phyloP scores from a whole-genome alignment of 805 yeast genomes.

The Candida orba region DNA sequence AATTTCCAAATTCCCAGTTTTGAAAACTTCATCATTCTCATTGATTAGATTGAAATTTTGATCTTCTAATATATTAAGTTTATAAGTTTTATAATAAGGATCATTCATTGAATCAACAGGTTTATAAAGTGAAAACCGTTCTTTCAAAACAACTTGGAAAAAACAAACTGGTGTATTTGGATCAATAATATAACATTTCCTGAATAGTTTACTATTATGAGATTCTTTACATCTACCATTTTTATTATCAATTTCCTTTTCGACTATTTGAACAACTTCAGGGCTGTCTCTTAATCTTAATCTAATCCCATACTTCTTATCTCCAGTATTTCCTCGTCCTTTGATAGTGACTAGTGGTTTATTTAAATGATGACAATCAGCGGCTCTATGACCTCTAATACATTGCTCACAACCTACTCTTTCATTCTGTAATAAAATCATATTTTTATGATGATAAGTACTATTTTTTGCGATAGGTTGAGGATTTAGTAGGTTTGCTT shows the following conservation, averaged over 20 bases:
- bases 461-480: too few relatives aligned
- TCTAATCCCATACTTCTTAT: not conserved
- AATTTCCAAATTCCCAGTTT: not conserved
- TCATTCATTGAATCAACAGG: not conserved
- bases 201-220: not conserved
- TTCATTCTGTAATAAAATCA: constrained; percentile 7
- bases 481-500: too few relatives aligned
- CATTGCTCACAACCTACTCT: constrained; percentile 5
- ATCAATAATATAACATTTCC: not conserved
- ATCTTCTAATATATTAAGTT: not conserved
- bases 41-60: not conserved
- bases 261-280: not conserved
- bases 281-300: not conserved
- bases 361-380: constrained; percentile 4
- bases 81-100: not conserved
- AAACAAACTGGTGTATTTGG: constrained; percentile 1
- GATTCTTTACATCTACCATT: not conserved
- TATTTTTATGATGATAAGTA: not conserved
- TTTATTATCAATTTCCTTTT: not conserved
- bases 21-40: not conserved
- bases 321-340: constrained; percentile 1
- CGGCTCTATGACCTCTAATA: constrained; percentile 8
- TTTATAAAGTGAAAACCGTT: not conserved
- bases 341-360: constrained; percentile 4
- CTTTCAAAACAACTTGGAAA: not conserved